Base-by-base conservation (phyloP, 805 yeast species). In the Candida fluviatilis region DNA sequence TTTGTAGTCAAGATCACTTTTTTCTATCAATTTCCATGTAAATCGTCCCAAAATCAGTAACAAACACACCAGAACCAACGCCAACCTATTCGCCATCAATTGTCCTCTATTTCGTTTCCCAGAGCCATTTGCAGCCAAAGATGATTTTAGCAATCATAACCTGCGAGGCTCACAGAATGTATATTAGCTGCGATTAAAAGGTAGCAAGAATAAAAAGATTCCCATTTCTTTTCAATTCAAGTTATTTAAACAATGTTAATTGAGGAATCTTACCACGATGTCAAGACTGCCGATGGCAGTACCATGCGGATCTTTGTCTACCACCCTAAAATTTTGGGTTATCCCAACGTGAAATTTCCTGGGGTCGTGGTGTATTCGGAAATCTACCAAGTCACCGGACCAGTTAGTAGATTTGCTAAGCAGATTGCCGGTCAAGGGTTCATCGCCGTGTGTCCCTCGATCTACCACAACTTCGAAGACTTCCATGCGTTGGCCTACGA, bases 301-400 rank as follows among this genome's bases (percentile, higher is more conserved):
- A 74, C 78, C 19, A 73, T 84, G 73, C 70, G 93, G 40, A 63
- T 84, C 29, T 80, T 66, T 58, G 71, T 76, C 15, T 84, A 59
- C 58, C 84, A 80, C 37, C 95, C 95, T 11, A 74, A 69, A 47
- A 71, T 84, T 36, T 75, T 80, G 28, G 80, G 80, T 38, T 84
- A 82, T 60, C 91, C 93, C n/a, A 60, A 71, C 28, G 93, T 85
- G 39, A 80, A 78, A 54, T 84, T 84, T 53, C 93, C 95, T 1
- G 95, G 84, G 28, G 93, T 85, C 2, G 60, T 85, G 24, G 86
- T 84, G 12, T 84, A 78, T 61, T 78, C 86, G 39, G 95, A 84
- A 58, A 84, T 84, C 48, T 84, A 84, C 58, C 95, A 85, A 59
- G 91, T 50, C 7, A 80, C 87, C 5, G 95, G 95, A 0, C 93